phyloP scores from a whole-genome alignment of 331 rosid genomes.

The Telfairia occidentalis region DNA sequence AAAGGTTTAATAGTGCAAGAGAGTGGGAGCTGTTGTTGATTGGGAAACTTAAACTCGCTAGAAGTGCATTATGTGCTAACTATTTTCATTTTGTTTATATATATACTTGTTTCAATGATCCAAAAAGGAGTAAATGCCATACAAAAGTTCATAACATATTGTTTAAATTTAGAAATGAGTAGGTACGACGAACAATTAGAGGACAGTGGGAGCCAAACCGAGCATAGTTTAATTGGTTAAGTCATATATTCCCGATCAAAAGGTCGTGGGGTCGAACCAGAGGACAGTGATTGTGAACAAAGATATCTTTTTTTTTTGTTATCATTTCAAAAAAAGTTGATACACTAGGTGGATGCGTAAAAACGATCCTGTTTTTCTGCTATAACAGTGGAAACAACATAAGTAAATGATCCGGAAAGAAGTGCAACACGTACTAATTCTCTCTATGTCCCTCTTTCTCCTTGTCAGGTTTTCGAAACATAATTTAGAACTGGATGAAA shows the following conservation, averaged over 20 bases:
- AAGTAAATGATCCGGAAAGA: not conserved
- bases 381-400: not conserved
- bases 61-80: not conserved
- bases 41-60: not conserved
- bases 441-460: not conserved
- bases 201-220: no score
- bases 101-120: not conserved
- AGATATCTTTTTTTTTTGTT: no score
- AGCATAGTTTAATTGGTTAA: no score
- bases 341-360: no score
- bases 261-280: no score
- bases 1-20: not conserved
- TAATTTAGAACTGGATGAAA: not conserved
- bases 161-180: not conserved
- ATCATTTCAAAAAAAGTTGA: no score
- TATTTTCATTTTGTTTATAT: not conserved
- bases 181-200: no score
- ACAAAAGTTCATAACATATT: not conserved
- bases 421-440: not conserved
- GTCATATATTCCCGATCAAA: no score
- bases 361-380: no score
- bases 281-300: no score
- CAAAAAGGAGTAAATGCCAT: not conserved
- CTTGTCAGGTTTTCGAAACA: not conserved
- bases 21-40: not conserved